These are phyloP conservation scores for Lenwebbia sp. DNA, from an alignment of 345 rosid genomes.

Conservation along the genomic window DNA sequence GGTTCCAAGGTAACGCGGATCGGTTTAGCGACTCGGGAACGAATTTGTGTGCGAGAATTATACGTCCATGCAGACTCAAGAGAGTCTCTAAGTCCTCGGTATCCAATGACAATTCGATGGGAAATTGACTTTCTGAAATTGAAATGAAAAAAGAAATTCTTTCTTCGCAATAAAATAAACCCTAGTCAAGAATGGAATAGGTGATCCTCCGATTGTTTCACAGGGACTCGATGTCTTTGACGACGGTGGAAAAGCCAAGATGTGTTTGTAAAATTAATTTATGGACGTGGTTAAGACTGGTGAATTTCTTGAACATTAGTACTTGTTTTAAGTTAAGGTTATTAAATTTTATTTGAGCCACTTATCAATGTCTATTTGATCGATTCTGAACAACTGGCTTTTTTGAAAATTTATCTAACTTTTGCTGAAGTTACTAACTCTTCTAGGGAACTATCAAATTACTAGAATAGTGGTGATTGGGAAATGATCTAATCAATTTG, in stretches of 20 bases:
- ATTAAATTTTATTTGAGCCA: background rate
- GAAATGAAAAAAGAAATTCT: no score
- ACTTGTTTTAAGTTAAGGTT: background rate
- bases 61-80: no score
- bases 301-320: background rate
- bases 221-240: background rate
- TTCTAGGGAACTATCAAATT: background rate
- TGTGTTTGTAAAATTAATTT: background rate
- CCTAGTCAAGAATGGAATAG: no score
- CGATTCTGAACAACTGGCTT: accelerated
- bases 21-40: background rate
- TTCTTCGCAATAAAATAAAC: no score
- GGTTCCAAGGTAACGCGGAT: background rate
- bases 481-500: no score
- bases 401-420: background rate
- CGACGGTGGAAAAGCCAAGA: background rate
- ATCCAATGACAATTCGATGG: no score
- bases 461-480: no score
- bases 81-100: no score
- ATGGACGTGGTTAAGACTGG: background rate
- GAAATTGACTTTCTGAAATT: no score
- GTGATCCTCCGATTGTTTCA: no score
- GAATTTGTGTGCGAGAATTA: background rate
- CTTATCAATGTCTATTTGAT: background rate
- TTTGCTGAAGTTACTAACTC: accelerated